Conservation (phyloP, 352 stramenopile genomes). For the Pythium dissotocum region DNA sequence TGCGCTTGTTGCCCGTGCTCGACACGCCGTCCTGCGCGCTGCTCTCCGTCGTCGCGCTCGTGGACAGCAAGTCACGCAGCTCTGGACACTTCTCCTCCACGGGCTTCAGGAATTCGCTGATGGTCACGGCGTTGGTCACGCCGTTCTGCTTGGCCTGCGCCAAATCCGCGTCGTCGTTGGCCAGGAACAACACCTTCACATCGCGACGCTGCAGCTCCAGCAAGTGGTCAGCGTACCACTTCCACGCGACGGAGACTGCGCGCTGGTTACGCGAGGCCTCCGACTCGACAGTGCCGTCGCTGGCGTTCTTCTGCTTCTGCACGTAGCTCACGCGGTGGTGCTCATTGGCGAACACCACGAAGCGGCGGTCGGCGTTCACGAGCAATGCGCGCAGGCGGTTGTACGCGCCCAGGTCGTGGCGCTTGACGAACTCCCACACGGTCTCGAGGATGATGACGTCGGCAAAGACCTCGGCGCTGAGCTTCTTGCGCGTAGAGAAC, state of each 20-base stretch:
- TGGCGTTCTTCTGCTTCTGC: constrained; percentile 45
- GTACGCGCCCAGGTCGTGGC: constrained; percentile 89
- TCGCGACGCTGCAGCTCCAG: constrained; percentile 49
- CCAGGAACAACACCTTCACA: constrained; percentile 58
- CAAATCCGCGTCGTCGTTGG: constrained; percentile 66
- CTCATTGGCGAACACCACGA: constrained; percentile 94
- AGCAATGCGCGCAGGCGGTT: constrained; percentile 87
- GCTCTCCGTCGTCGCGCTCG: constrained; percentile 30
- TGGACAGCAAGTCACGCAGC: constrained; percentile 58
- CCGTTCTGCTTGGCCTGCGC: constrained; percentile 42
- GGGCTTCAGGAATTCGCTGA: constrained; percentile 61
- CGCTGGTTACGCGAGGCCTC: constrained; percentile 87
- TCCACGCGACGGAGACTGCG: constrained; percentile 75
- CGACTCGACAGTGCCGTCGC: constrained; percentile 30
- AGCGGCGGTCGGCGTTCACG: constrained; percentile 77
- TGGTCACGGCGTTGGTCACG: constrained; percentile 54
- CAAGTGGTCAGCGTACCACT: constrained; percentile 75
- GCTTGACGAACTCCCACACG: constrained; percentile 88
- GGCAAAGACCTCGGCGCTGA: constrained; percentile 51
- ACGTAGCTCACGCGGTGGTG: constrained; percentile 85
- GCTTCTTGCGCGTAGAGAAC: constrained; percentile 68
- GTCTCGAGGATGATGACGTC: constrained; percentile 92
- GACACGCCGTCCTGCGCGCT: constrained; percentile 12
- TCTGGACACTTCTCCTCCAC: constrained; percentile 48
- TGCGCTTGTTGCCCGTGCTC: constrained; percentile 38